Base-by-base conservation (phyloP, 1,284 basidiomycete species). In the Sphagnurus paluster region DNA sequence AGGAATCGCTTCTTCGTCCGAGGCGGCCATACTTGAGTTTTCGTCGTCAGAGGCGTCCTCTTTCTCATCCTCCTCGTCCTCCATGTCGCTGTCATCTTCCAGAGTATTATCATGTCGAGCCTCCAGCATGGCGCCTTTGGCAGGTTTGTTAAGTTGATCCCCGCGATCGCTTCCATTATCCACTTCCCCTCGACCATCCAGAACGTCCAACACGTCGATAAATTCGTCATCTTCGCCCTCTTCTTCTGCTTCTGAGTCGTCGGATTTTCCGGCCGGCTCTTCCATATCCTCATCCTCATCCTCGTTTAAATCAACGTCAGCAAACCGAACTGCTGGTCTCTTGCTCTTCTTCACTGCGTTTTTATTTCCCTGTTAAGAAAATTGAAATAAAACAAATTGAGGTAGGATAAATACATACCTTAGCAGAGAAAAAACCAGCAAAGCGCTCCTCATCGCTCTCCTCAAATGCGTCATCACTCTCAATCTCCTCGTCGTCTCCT, bases 391-490 rank as follows among this genome's bases (percentile, higher is more conserved):
- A 21, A 42, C 23, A 41, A 34, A 21, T 35, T 21, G 16, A 19
- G 25, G 10, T 49, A 29, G 28, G 21, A 41, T 48, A 5, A 33
- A 30, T 8, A 39, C 36, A 16, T 56, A 82, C 83, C 67, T 79
- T 80, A 25, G 58, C 66, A 4, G 66, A 64, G 47, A 77, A 77
- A 48, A 85, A 86, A 2, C 82, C 87, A 21, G 84, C 82, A 67
- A 86, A 92, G 5, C 78, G 68, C 35, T 93, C 90, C 51, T 87
- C 87, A 49, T 93, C 92, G 56, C 80, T 85, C 56, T 90, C 89
- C 53, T 88, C 87, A 55, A 90, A 90, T 0, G 88, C 88, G 50
- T 70, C 85, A 57, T 90, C 88, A 56, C 83, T 87, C 49, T 89
- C 85, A 42, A 90, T 77, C 51, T 90, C 88, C 56, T 90, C 88